Evolutionary conservation across 768 basidiomycete species (phyloP), one percentile per base, ranked within the genome.

Genomic region (Galerina marginata): DNA sequence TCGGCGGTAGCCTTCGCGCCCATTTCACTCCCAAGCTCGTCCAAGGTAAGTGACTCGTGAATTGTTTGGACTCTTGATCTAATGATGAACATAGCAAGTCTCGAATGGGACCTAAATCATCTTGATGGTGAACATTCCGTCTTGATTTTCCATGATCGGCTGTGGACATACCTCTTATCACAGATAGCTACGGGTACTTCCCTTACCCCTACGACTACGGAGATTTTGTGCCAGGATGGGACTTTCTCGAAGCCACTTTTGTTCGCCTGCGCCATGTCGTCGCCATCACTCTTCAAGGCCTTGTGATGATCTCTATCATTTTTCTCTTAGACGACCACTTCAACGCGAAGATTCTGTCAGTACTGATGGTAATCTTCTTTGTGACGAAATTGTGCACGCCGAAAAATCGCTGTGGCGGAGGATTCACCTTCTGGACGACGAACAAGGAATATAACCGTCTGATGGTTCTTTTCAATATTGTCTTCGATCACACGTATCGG

Each of bases 1-100:
- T 67, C 23, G 66, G 65, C 7, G 76, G 71, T 1, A 70, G 72
- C 44, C 66, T 82, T 2, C 74, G 78, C 46, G 69, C 71, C 4
- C 66, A 78, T 57, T 80, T 80, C 55, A 61, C 79, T 14, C 82
- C 82, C 0, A 68, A 67, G 38, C 59, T 83, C 4, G 77, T 74
- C 15, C 60, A 65, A 67, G 78, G 82, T 80, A 53, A 50, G 44
- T 3, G 42, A 20, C 45, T 39, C 14, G 14, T 9, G 16, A 20
- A 29, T 14, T 3, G 26, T 11, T 6, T 26, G 14, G 29, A 16
- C 23, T n/a, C 9, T 33, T 2, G 29, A 58, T 9, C 25, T 60
- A 4, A 37, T 54, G 36, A 47, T 25, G 12, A 9, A 48, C 38
- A 48, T 38, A 75, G 75, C 72, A 2, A 68, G 68, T 54, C 60